These are phyloP conservation scores for Achaetomiella virescens DNA, from an alignment of 495 filamentous ascomycete species.

Conservation along the genomic window DNA sequence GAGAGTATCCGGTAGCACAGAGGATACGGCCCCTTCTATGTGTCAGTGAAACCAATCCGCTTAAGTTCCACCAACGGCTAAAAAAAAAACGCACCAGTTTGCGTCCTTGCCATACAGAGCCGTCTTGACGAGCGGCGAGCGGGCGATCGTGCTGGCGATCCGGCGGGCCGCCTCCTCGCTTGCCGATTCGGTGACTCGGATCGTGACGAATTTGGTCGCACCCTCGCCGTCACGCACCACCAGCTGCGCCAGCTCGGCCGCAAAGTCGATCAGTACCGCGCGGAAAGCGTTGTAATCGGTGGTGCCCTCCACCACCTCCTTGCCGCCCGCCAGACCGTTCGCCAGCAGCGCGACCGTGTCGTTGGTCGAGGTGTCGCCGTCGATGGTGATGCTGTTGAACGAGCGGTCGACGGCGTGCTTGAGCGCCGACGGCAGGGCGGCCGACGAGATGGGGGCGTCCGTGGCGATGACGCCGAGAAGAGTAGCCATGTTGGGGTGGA, in stretches of 20 bases:
- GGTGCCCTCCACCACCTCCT: conserved; percentile 51
- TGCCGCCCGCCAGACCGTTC: conserved; percentile 85
- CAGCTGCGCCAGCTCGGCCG: conserved; percentile 79
- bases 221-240: conserved; percentile 96
- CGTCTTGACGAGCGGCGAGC: conserved; percentile 92
- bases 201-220: conserved; percentile 95
- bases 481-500: conserved; percentile 98
- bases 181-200: conserved; percentile 69
- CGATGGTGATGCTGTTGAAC: conserved; percentile 96
- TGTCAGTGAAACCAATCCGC: conserved; percentile 7
- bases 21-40: conserved; percentile 67
- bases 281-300: conserved; percentile 62
- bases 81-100: conserved; percentile 59
- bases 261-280: conserved; percentile 64
- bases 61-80: not conserved
- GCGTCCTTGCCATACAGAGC: conserved; percentile 95
- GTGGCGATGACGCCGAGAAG: conserved; percentile 91
- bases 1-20: conserved; percentile 88
- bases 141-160: conserved; percentile 85
- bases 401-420: conserved; percentile 70
- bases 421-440: conserved; percentile 62
- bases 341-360: conserved; percentile 91
- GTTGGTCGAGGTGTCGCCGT: conserved; percentile 95
- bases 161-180: conserved; percentile 57
- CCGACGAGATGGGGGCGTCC: conserved; percentile 72